These are phyloP conservation scores for Xylariaceae sp. DNA, from an alignment of 2,329 filamentous ascomycete species.

Conservation along the genomic window DNA sequence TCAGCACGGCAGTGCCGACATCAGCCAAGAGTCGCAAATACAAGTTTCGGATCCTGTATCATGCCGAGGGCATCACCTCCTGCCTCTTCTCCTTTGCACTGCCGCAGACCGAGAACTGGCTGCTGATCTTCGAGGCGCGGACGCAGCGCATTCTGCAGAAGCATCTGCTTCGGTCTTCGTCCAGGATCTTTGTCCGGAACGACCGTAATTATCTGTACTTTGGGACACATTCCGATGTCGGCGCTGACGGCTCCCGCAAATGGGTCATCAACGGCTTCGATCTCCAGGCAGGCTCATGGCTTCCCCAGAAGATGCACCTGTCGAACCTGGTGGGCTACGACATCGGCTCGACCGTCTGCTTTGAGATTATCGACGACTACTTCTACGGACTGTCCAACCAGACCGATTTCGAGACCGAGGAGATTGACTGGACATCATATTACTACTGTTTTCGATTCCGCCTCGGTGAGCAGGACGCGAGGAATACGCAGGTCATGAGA, in stretches of 20 bases:
- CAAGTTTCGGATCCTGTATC: slow-evolving; percentile 48
- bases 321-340: slow-evolving; percentile 55
- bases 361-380: slow-evolving; percentile 57
- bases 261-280: slow-evolving; percentile 55
- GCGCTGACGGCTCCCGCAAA: slow-evolving; percentile 46
- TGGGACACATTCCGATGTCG: slow-evolving; percentile 52
- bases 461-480: slow-evolving; percentile 36
- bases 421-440: slow-evolving; percentile 59
- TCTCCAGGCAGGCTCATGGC: slow-evolving; percentile 32
- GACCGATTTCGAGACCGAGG: slow-evolving; percentile 52
- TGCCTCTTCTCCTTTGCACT: slow-evolving; percentile 44
- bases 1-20: slow-evolving; percentile 27
- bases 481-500: slow-evolving; percentile 32
- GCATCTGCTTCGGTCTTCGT: slow-evolving; percentile 34
- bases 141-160: slow-evolving; percentile 33
- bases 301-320: slow-evolving; percentile 41
- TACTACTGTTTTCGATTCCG: slow-evolving; percentile 62
- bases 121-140: slow-evolving; percentile 39
- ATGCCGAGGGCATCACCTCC: slow-evolving; percentile 47
- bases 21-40: slow-evolving; percentile 30
- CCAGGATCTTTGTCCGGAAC: slow-evolving; percentile 62
- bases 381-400: slow-evolving; percentile 67
- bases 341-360: slow-evolving; percentile 60
- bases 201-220: slow-evolving; percentile 54
- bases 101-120: slow-evolving; percentile 34